Base-by-base conservation (phyloP, 1,139 yeast species). In the Starmera stellimalicola region DNA sequence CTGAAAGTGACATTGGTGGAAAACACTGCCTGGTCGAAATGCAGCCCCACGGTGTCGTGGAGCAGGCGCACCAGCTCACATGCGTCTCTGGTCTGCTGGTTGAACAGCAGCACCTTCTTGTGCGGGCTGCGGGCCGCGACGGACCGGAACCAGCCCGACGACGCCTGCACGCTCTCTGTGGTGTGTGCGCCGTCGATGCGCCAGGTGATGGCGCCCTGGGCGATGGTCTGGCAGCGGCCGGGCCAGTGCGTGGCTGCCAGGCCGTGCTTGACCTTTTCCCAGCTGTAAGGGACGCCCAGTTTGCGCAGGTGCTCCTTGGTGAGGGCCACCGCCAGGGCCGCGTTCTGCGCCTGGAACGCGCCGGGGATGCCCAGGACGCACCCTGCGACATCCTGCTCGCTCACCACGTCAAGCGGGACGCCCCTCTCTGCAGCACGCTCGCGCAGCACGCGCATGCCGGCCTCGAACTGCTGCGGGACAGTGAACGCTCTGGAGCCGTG, bases 141-240 rank as follows among this genome's bases (percentile, higher is more conserved):
- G 11, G 39, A 26, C 25, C 62, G 65, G 48, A 81, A 84, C 99
- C 99, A 91, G 10, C 60, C 60, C 0, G 91, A 70, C 1, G 96
- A 83, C 12, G 77, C 94, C 19, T 66, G 65, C 23, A 93, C 73
- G 37, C 95, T 83, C 50, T 91, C 98, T 29, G 71, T 61, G 1
- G 98, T 93, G 50, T 93, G 99, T 0, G 98, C 98, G 26, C 99
- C 99, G 58, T 93, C 99, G 11, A 91, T 62, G 45, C 63, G 77
- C 94, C 95, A 91, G 12, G 71, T 71, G 22, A 80, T 63, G 12
- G 14, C 8, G 8, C 25, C 25, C 12, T 6, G 6, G 12, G 25
- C 5, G 23, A 85, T 59, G 3, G 76, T 68, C 58, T 93, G 97
- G 51, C 98, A 91, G 46, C 99, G 69, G 1, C 99, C 99, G 16